Conservation (phyloP, 495 filamentous ascomycete genomes). For the Elaphomyces granulatus region DNA sequence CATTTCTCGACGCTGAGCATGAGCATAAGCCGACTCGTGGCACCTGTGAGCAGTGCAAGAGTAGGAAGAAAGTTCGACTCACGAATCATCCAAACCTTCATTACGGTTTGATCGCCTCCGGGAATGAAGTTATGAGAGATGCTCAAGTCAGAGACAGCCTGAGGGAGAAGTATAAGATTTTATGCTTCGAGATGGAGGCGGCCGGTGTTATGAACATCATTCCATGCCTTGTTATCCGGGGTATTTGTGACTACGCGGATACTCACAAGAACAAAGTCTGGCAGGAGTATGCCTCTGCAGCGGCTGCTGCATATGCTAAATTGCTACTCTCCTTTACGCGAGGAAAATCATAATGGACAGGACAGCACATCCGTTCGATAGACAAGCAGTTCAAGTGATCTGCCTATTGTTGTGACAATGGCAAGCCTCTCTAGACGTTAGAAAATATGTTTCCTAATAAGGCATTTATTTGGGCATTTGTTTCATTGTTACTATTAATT, state of each 20-base stretch:
- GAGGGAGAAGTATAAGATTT: slow-evolving; percentile 17
- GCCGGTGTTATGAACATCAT: slow-evolving; percentile 25
- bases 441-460: too few relatives aligned
- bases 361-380: too few relatives aligned
- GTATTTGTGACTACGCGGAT: slow-evolving; percentile 16
- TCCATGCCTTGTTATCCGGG: slow-evolving; percentile 14
- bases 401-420: too few relatives aligned
- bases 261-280: slow-evolving; percentile 2
- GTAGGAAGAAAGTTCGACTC: slow-evolving; percentile 4
- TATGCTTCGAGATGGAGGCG: slow-evolving; percentile 36
- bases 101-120: slow-evolving; percentile 11
- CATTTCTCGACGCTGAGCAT: slow-evolving; percentile 9
- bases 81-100: slow-evolving; percentile 6
- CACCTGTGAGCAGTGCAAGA: slow-evolving; percentile 13
- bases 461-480: too few relatives aligned
- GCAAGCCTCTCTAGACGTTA: too few relatives aligned
- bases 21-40: slow-evolving; percentile 3
- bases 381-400: too few relatives aligned
- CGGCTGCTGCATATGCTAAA: slow-evolving; percentile 11
- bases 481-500: too few relatives aligned
- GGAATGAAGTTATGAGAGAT: slow-evolving; percentile 11
- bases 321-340: too few relatives aligned
- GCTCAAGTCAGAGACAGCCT: slow-evolving; percentile 7
- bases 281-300: slow-evolving; percentile 2
- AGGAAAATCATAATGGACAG: too few relatives aligned